phyloP scores from a whole-genome alignment of 2,329 filamentous ascomycete species.

The Beauveria bassiana region DNA sequence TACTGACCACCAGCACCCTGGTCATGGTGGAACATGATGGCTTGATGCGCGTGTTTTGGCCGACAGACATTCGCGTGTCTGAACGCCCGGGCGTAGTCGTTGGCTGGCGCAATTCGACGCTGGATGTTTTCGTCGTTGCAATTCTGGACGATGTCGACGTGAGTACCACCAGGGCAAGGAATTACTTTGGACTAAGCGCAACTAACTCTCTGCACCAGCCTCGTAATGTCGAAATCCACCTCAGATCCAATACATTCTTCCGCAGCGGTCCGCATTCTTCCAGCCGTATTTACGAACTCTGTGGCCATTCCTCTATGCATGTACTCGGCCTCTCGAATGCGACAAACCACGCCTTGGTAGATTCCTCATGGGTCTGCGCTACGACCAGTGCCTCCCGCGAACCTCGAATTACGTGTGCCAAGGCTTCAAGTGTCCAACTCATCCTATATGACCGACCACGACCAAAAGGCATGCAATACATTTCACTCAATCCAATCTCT shows the following conservation, averaged over 20 bases:
- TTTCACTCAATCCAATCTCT: conserved; percentile 83
- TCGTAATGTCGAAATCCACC: conserved; percentile 76
- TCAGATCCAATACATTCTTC: conserved; percentile 76
- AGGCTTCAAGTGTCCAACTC: conserved; percentile 70
- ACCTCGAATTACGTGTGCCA: conserved; percentile 68
- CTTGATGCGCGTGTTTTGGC: conserved; percentile 98
- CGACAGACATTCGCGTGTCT: conserved; percentile 69
- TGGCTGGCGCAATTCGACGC: conserved; percentile 87
- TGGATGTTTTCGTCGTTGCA: conserved; percentile 85
- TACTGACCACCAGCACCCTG: conserved; percentile 18
- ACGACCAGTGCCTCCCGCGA: conserved; percentile 43
- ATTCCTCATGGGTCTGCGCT: conserved; percentile 63
- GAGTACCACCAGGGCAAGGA: conserved; percentile 23
- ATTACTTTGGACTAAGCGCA: neutral
- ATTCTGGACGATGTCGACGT: conserved; percentile 89
- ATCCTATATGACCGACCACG: conserved; percentile 83
- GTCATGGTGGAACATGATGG: conserved; percentile 72
- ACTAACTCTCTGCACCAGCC: conserved; percentile 40
- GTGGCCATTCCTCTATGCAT: conserved; percentile 73
- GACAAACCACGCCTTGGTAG: conserved; percentile 38
- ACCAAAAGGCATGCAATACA: conserved; percentile 88
- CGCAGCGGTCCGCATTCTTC: conserved; percentile 75
- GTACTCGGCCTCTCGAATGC: conserved; percentile 79
- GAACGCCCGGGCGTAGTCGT: conserved; percentile 77
- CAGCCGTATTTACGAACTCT: conserved; percentile 73